Base-by-base conservation (phyloP, 208 protist species). In the Dictyostelium gargantuum region DNA sequence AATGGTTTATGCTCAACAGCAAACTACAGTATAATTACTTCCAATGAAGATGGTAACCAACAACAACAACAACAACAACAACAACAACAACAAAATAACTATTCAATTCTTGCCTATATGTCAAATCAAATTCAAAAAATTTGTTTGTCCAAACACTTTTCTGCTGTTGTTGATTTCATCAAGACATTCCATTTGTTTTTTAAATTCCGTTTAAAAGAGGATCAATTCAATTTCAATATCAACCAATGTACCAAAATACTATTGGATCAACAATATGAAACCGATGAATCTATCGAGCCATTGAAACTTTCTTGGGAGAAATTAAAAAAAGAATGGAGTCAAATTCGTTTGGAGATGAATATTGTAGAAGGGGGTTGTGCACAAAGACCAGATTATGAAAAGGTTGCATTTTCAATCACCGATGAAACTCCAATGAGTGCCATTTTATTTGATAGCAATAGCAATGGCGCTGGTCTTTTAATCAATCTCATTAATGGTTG, bases 361-460 rank as follows among this genome's bases (percentile, higher is more conserved):
- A 17, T 68, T 11, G 63, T 89, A 9, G 82, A 89, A 79, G 82
- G 82, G 50, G 74, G 74, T n/a, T 89, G 82, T 42, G 42, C 68
- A 21, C 44, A 38, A 11, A 56, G 35, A 42, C 61, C 82, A n/a
- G 82, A 75, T 11, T 76, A 70, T 54, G 82, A 89, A 79, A 89
- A 89, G 13, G 38, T 70, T 15, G 26, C 76, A 2, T 56, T 63
- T n/a, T 38, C 29, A 23, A 77, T 89, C 38, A 29, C 32, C 11
- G 50, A 89, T 42, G 35, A 48, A 6, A 89, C 70, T 10, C 50
- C 38, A 35, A 13, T 89, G 3, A 26, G 10, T 15, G 4, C 2
- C 0, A 32, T 89, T 0, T 13, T 89, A 10, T 38, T 29, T 19
- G 26, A 44, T 63, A 26, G 29, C 40, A 15, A 54, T 17, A n/a